A percentile compares a stretch with the other conserved stretches of the same genome.
These are phyloP conservation scores for Ceratobasidium papillatum DNA, from an alignment of 1,284 basidiomycete genomes.

Conservation along the genomic window DNA sequence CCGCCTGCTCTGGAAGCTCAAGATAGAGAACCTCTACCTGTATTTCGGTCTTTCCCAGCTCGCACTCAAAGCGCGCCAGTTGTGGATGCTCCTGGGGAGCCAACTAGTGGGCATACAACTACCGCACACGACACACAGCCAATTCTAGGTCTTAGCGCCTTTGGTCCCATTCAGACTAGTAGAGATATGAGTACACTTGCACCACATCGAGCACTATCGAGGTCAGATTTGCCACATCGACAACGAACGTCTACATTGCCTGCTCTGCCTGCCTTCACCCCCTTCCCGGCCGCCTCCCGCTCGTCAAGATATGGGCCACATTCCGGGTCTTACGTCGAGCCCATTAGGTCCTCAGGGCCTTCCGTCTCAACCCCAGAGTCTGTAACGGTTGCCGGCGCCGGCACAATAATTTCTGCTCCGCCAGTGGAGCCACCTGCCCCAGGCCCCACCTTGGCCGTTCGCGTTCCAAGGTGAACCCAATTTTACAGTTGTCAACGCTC, in stretches of 20 bases:
- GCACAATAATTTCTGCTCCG: neutral
- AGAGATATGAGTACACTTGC: neutral
- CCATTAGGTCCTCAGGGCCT: neutral
- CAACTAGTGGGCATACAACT: neutral
- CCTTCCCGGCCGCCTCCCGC: slow-evolving; percentile 10
- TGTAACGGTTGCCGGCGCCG: neutral
- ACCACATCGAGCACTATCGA: neutral
- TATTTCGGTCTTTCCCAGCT: slow-evolving; percentile 24
- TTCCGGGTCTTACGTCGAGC: neutral
- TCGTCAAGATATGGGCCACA: slow-evolving; percentile 20
- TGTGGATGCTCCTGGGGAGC: neutral
- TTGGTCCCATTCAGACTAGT: neutral
- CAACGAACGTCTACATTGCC: neutral
- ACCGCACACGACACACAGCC: neutral
- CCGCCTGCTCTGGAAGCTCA: neutral
- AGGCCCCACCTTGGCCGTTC: neutral
- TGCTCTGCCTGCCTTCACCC: slow-evolving; percentile 14
- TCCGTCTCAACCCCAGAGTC: neutral
- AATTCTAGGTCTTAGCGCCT: neutral
- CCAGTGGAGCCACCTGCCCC: neutral
- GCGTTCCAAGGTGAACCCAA: slow-evolving; percentile 9
- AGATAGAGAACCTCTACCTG: neutral
- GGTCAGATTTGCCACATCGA: neutral
- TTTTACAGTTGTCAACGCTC: neutral
- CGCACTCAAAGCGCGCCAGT: neutral